Evolutionary conservation across 805 yeast genomes (phyloP).

Genomic region (Pichia gijzeniarum): DNA sequence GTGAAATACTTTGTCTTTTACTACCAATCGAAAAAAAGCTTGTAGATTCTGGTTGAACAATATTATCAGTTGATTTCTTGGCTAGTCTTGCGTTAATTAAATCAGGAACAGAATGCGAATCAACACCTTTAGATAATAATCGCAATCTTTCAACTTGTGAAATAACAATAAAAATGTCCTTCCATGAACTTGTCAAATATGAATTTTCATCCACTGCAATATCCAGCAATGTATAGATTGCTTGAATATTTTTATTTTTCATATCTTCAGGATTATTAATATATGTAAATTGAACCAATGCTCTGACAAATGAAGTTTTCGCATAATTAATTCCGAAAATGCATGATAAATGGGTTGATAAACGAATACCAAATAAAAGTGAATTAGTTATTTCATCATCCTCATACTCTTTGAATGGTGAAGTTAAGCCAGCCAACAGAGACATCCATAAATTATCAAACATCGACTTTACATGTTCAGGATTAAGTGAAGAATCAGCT

Average conservation of each 20-base stretch:
- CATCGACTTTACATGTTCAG: conserved; percentile 87
- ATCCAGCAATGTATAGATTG: conserved; percentile 66
- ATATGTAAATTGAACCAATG: conserved; percentile 81
- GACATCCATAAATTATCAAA: conserved; percentile 98
- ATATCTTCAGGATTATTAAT: conserved; percentile 74
- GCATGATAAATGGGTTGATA: conserved; percentile 78
- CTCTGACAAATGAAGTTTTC: conserved; percentile 82
- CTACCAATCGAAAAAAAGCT: conserved; percentile 44
- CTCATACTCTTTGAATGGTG: conserved; percentile 85
- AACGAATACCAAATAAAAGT: conserved; percentile 80
- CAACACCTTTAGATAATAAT: conserved; percentile 79
- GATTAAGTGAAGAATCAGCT: conserved; percentile 14
- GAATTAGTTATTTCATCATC: conserved; percentile 60
- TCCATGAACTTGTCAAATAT: conserved; percentile 71
- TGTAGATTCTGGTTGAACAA: conserved; percentile 19
- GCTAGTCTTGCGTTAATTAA: conserved; percentile 69
- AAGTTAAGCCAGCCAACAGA: conserved; percentile 85
- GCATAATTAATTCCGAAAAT: conserved; percentile 80
- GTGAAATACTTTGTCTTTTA: conserved; percentile 48
- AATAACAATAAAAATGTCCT: conserved; percentile 68
- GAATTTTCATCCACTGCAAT: conserved; percentile 80
- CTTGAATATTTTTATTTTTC: conserved; percentile 72
- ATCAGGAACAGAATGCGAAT: conserved; percentile 80
- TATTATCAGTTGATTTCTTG: conserved; percentile 33
- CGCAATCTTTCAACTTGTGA: conserved; percentile 91